Percentiles rank a stretch among this genome's conserved stretches.
Conservation (phyloP, 768 basidiomycete species). For the Strobilomyces echinocephalus region DNA sequence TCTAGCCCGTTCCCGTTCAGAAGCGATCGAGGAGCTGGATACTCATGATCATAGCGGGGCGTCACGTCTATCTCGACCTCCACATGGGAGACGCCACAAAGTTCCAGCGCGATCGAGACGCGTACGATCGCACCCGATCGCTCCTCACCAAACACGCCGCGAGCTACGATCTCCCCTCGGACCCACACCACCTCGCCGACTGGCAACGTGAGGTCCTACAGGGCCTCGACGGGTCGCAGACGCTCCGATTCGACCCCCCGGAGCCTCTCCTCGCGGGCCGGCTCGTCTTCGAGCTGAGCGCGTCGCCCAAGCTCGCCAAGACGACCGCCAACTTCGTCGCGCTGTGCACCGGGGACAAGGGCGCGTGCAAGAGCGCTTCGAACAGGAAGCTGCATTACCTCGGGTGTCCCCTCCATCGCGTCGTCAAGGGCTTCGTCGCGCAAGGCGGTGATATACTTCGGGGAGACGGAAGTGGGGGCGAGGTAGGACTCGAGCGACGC, state of each 20-base stretch:
- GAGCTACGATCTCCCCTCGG: conserved; percentile 40
- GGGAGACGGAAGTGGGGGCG: conserved; percentile 50
- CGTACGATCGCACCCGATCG: conserved; percentile 33
- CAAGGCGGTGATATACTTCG: conserved; percentile 54
- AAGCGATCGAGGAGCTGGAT: background rate
- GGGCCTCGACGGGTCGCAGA: conserved; percentile 32
- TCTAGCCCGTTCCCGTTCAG: background rate
- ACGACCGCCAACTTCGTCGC: conserved; percentile 45
- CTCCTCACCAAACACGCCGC: conserved; percentile 34
- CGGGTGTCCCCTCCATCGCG: conserved; percentile 42
- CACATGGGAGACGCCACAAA: conserved; percentile 35
- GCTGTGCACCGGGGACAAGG: conserved; percentile 44
- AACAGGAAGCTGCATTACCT: conserved; percentile 43
- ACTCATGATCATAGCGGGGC: conserved; percentile 2
- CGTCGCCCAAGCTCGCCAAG: conserved; percentile 39
- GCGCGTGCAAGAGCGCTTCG: conserved; percentile 42
- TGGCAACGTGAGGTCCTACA: conserved; percentile 46
- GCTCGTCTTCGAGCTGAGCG: conserved; percentile 39
- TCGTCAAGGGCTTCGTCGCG: conserved; percentile 45
- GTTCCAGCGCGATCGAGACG: conserved; percentile 21
- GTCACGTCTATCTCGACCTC: conserved; percentile 37
- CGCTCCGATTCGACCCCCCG: conserved; percentile 34
- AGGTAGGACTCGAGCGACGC: conserved; percentile 31
- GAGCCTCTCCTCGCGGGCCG: conserved; percentile 37
- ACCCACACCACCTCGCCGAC: conserved; percentile 36